phyloP scores from a whole-genome alignment of 768 basidiomycete genomes.

The Aureoboletus auriporus region DNA sequence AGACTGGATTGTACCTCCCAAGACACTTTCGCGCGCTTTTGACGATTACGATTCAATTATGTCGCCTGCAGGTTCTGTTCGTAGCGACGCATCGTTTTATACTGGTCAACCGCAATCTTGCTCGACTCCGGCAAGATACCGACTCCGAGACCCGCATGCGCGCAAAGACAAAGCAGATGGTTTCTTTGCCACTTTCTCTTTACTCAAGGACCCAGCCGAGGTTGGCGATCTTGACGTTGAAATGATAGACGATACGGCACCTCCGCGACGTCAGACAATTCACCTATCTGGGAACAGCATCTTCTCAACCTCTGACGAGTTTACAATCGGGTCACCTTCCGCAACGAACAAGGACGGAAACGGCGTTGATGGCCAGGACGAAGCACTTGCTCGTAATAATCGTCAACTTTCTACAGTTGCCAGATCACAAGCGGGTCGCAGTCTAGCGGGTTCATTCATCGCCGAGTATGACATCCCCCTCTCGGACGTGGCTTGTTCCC shows the following conservation, averaged over 20 bases:
- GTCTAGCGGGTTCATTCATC: conserved; percentile 8
- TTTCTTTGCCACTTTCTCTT: not conserved
- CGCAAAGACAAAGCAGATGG: not conserved
- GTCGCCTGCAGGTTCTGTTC: conserved; percentile 5
- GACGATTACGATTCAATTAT: not conserved
- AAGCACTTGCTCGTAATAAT: too few species aligned
- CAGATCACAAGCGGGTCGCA: not conserved
- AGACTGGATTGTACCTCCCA: conserved; percentile 13
- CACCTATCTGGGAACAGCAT: conserved; percentile 26
- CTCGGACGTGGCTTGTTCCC: conserved; percentile 1
- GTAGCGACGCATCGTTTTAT: conserved; percentile 16
- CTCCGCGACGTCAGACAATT: conserved; percentile 7
- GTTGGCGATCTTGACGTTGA: conserved; percentile 9
- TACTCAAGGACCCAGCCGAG: not conserved
- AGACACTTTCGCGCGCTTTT: conserved; percentile 1
- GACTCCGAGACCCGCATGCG: not conserved
- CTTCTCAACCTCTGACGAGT: conserved; percentile 27
- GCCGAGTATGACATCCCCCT: conserved; percentile 17
- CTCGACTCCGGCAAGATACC: conserved; percentile 23
- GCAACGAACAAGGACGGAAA: not conserved
- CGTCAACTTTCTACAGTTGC: not conserved
- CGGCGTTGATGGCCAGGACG: not conserved
- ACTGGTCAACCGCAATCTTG: conserved; percentile 18
- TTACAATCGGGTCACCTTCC: conserved; percentile 16
- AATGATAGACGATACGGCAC: conserved; percentile 16